A percentile compares a stretch with the other conserved stretches of the same genome.
phyloP scores from a whole-genome alignment of 805 yeast species.

The Pichia cabralensis region DNA sequence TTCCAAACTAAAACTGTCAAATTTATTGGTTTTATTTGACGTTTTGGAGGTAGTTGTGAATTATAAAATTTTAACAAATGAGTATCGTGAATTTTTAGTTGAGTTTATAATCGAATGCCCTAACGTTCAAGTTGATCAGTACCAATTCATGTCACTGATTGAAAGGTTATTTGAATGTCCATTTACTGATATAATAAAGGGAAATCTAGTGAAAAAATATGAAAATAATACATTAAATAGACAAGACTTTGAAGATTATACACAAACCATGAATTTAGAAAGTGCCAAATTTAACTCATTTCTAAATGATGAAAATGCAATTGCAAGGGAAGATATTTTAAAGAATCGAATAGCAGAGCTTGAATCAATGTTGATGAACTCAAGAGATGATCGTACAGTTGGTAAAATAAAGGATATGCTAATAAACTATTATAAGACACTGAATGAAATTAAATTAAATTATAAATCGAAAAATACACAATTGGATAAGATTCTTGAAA shows the following conservation, averaged over 20 bases:
- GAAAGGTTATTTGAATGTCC: slow-evolving; percentile 10
- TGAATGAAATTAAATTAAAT: background rate
- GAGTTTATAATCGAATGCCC: slow-evolving; percentile 12
- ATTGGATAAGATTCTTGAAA: background rate
- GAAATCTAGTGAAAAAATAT: background rate
- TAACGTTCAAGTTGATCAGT: slow-evolving; percentile 4
- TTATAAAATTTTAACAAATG: slow-evolving; percentile 8
- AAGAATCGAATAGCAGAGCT: slow-evolving; percentile 1
- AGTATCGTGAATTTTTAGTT: slow-evolving; percentile 12
- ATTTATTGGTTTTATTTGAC: slow-evolving; percentile 10
- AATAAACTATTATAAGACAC: slow-evolving; percentile 2
- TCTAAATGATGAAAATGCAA: background rate
- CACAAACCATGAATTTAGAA: slow-evolving; percentile 5
- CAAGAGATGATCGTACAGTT: slow-evolving; percentile 2
- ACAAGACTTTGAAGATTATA: slow-evolving; percentile 2
- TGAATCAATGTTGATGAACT: slow-evolving; percentile 1
- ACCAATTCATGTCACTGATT: slow-evolving; percentile 13
- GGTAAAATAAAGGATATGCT: slow-evolving; percentile 6
- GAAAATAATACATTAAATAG: background rate
- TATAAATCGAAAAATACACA: background rate
- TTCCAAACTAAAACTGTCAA: slow-evolving; percentile 4
- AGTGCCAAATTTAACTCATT: slow-evolving; percentile 3
- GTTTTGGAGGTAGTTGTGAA: slow-evolving; percentile 8
- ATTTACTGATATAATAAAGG: slow-evolving; percentile 7
- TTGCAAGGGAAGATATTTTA: slow-evolving; percentile 1